Percentiles rank a stretch among this genome's conserved stretches.
phyloP scores from a whole-genome alignment of 2,329 filamentous ascomycete species.

The Peltaster fructicola region DNA sequence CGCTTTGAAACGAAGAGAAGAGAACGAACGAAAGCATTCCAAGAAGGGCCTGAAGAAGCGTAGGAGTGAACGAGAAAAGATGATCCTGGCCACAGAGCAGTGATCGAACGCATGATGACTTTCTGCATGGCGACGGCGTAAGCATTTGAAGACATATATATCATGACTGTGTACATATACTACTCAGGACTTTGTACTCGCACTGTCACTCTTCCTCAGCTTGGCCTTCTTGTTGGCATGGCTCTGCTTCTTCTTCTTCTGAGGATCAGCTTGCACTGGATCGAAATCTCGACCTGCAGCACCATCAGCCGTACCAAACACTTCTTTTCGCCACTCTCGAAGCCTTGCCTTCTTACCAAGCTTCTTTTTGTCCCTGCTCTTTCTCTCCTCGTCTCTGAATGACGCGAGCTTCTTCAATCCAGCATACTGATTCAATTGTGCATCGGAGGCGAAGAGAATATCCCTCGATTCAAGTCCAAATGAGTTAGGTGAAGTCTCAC shows the following conservation, averaged over 20 bases:
- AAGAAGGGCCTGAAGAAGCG: conserved; percentile 63
- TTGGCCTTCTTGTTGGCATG: too few species aligned
- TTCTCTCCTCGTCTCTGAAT: conserved; percentile 78
- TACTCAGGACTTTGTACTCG: too few species aligned
- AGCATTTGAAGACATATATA: too few species aligned
- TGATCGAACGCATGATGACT: too few species aligned
- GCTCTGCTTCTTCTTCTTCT: too few species aligned
- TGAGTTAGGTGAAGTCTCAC: conserved; percentile 75
- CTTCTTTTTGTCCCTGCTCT: conserved; percentile 70
- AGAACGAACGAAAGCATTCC: conserved; percentile 85
- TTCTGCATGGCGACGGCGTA: too few species aligned
- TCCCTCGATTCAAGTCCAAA: conserved; percentile 83
- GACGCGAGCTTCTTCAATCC: conserved; percentile 88
- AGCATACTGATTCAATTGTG: conserved; percentile 72
- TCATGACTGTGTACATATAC: too few species aligned
- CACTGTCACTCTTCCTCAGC: too few species aligned
- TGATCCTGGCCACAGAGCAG: conserved; percentile 55
- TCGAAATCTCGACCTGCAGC: too few species aligned
- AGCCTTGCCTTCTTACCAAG: conserved; percentile 85
- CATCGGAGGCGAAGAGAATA: conserved; percentile 78
- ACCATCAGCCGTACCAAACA: conserved; percentile 44
- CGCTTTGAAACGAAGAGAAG: conserved; percentile 74
- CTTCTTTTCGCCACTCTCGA: conserved; percentile 63
- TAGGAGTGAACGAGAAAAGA: conserved; percentile 77
- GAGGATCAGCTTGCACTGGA: too few species aligned